These are phyloP conservation scores for Serendipita sp. DNA, from an alignment of 768 basidiomycete species.

Conservation along the genomic window DNA sequence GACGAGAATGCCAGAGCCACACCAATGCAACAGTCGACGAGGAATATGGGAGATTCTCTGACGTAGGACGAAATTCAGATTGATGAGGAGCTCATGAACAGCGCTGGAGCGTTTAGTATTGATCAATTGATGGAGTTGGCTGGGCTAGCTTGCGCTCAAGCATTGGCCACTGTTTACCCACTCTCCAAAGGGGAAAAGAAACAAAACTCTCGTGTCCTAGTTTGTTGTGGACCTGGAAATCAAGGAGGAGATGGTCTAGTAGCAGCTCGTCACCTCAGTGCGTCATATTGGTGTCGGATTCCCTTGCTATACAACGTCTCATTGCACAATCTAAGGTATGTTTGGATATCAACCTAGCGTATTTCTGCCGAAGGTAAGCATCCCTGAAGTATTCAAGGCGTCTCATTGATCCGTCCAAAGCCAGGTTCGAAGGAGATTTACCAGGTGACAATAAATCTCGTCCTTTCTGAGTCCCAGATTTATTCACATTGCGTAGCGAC, in stretches of 20 bases:
- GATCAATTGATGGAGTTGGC: constrained; percentile 97
- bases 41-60: background rate
- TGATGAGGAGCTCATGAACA: constrained; percentile 84
- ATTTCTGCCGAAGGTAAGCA: constrained; percentile 78
- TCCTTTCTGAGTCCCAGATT: background rate
- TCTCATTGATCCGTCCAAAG: constrained; percentile 23
- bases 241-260: constrained; percentile 96
- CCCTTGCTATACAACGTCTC: too few species aligned
- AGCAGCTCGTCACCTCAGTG: constrained; percentile 85
- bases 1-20: constrained; percentile 2
- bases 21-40: background rate
- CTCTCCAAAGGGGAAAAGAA: constrained; percentile 27
- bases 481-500: constrained; percentile 31
- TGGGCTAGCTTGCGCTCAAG: constrained; percentile 84
- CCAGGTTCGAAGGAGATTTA: constrained; percentile 90
- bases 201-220: constrained; percentile 57
- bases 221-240: constrained; percentile 95
- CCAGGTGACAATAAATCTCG: constrained; percentile 29
- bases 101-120: constrained; percentile 79
- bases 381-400: background rate
- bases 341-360: constrained; percentile 83
- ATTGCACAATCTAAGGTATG: constrained; percentile 37
- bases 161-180: constrained; percentile 60
- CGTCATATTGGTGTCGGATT: background rate
- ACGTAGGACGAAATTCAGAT: constrained; percentile 36